Percentiles rank a stretch among this genome's conserved stretches.
These are phyloP conservation scores for Cryptococcus deneoformans DNA, from an alignment of 1,284 basidiomycete species.

Conservation along the genomic window DNA sequence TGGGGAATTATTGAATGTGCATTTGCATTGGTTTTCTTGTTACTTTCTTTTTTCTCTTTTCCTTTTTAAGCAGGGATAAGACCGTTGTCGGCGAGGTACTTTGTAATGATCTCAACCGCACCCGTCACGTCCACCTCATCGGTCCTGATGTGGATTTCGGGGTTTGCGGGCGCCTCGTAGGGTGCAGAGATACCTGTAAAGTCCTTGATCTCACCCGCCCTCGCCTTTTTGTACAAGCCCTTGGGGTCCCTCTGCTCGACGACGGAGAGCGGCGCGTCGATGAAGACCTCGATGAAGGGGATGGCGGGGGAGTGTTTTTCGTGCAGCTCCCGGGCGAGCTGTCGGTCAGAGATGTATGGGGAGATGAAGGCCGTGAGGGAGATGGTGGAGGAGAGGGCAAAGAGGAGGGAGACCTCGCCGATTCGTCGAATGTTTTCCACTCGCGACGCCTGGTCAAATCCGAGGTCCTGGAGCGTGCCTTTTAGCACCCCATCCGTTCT, in stretches of 20 bases:
- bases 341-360: constrained; percentile 87
- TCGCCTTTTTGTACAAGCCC: constrained; percentile 95
- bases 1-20: too few species aligned
- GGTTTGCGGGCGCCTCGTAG: constrained; percentile 81
- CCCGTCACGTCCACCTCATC: constrained; percentile 74
- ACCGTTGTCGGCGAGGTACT: constrained; percentile 68
- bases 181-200: constrained; percentile 98
- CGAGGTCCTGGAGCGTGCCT: constrained; percentile 65
- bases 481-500: too few species aligned
- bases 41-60: too few species aligned
- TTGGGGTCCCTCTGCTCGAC: constrained; percentile 96
- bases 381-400: constrained; percentile 82
- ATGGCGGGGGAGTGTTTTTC: constrained; percentile 55
- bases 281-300: constrained; percentile 87
- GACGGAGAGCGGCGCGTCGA: constrained; percentile 86
- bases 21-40: too few species aligned
- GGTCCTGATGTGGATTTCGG: constrained; percentile 93
- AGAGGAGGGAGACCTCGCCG: constrained; percentile 94
- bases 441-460: constrained; percentile 91
- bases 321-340: constrained; percentile 81
- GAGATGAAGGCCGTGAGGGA: constrained; percentile 97
- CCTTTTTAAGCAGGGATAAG: constrained; percentile 33
- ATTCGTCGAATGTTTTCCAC: constrained; percentile 98
- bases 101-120: constrained; percentile 74
- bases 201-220: constrained; percentile 95